These are phyloP conservation scores for Lactarius sanguifluus DNA, from an alignment of 768 basidiomycete genomes.

Conservation along the genomic window DNA sequence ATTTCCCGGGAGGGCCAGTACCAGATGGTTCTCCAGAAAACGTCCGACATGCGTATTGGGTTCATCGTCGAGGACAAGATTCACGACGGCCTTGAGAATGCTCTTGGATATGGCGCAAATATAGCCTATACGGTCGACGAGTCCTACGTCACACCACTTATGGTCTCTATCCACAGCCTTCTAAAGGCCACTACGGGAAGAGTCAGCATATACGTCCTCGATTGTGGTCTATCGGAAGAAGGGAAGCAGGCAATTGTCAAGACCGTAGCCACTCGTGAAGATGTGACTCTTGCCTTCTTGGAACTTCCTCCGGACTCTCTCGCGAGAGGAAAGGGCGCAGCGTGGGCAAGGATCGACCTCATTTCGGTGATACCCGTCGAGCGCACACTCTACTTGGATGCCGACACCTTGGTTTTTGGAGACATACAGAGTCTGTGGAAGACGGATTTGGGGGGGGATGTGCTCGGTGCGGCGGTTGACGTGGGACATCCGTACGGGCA, in stretches of 20 bases:
- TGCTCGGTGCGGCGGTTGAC: slow-evolving; percentile 48
- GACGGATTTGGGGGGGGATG: slow-evolving; percentile 43
- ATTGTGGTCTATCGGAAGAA: slow-evolving; percentile 43
- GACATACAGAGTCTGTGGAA: slow-evolving; percentile 47
- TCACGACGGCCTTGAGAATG: slow-evolving; percentile 19
- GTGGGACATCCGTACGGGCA: slow-evolving; percentile 53
- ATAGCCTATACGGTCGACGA: slow-evolving; percentile 47
- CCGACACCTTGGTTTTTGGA: slow-evolving; percentile 48
- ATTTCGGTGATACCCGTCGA: slow-evolving; percentile 48
- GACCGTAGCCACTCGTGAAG: slow-evolving; percentile 33
- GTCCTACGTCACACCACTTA: slow-evolving; percentile 48
- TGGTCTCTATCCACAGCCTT: slow-evolving; percentile 48
- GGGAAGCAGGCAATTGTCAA: slow-evolving; percentile 38
- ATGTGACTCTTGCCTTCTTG: slow-evolving; percentile 47
- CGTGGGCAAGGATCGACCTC: slow-evolving; percentile 53
- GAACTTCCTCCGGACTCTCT: slow-evolving; percentile 37
- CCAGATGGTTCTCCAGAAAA: slow-evolving; percentile 56
- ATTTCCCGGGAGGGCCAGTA: slow-evolving; percentile 44
- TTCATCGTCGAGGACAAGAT: slow-evolving; percentile 40
- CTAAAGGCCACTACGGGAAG: slow-evolving; percentile 39
- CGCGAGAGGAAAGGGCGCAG: slow-evolving; percentile 34
- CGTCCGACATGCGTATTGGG: slow-evolving; percentile 51
- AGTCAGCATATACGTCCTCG: slow-evolving; percentile 51
- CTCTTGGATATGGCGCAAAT: slow-evolving; percentile 49
- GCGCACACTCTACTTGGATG: slow-evolving; percentile 52